Base-by-base conservation (phyloP, 1,139 yeast species). In the Diutina pseudorugosa region DNA sequence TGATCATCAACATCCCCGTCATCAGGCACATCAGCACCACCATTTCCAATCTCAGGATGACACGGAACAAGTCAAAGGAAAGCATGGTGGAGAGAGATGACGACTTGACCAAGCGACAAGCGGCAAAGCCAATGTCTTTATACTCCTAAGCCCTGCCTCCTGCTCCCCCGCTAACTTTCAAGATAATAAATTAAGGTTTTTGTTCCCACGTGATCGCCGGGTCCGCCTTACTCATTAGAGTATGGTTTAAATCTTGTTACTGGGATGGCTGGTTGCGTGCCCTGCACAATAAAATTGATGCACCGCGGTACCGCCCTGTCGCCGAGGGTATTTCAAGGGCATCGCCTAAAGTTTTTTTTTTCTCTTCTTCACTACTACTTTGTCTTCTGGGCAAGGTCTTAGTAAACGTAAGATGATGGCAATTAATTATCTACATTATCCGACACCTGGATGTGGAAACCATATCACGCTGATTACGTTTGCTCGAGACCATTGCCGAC, bases 361-460 rank as follows among this genome's bases (percentile, higher is more conserved):
- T 14, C 19, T 44, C 47, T 40, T n/a, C 25, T 30, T 30, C n/a
- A 30, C 36, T 30, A 30, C 36, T 4, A 11, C n/a, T 30, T 14
- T 40, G 14, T 14, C 20, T 9, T 11, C 25, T 19, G 20, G n/a
- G n/a, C n/a, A 42, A 7, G 2, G 21, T 14, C 21, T 42, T 14
- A 19, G n/a, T 4, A 23, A 14, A 21, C 47, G 40, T 27, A 27
- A 45, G 21, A 27, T 45, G 49, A 45, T 45, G 49, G 21, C 49
- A 44, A 44, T 16, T n/a, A 14, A 23, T 23, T 45, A 45, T 45
- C 49, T 45, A 45, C 49, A 45, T 45, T 45, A 45, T 45, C 41
- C 41, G 49, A 45, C 18, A 25, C 11, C 6, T n/a, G 36, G 20
- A 27, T 45, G 49, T 45, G 27, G 40, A 25, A n/a, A 45, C 12